A percentile compares a stretch with the other conserved stretches of the same genome.
These are phyloP conservation scores for Epicoccum sorghinum DNA, from an alignment of 2,329 filamentous ascomycete species.

Conservation along the genomic window DNA sequence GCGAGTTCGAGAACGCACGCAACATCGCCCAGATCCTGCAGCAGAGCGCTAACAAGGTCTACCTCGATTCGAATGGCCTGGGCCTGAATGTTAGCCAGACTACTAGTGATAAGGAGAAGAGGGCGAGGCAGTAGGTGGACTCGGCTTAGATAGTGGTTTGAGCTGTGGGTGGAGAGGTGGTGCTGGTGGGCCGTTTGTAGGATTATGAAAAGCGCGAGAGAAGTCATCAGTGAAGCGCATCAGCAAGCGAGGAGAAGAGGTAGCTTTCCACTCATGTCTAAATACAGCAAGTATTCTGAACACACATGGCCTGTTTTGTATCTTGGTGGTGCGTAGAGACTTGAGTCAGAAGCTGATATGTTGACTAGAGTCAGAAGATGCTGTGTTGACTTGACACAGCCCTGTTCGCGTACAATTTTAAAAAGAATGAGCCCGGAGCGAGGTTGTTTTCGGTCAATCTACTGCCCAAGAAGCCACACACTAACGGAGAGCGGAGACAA, in stretches of 20 bases:
- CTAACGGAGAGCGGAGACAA: too few species aligned
- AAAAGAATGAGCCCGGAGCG: too few species aligned
- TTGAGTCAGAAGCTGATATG: too few species aligned
- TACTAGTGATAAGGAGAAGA: conserved; percentile 47
- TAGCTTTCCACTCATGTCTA: conserved; percentile 45
- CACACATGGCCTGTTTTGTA: neutral
- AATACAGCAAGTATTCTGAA: conserved; percentile 22
- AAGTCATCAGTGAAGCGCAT: conserved; percentile 12
- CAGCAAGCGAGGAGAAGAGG: conserved; percentile 22
- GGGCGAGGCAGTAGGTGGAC: conserved; percentile 30
- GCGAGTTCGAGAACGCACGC: conserved; percentile 96
- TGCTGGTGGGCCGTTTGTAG: conserved; percentile 12
- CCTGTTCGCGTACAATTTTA: too few species aligned
- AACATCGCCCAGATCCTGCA: conserved; percentile 87
- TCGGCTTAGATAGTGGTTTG: too few species aligned
- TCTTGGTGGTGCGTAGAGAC: too few species aligned
- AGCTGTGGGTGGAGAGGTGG: neutral
- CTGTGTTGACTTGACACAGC: too few species aligned
- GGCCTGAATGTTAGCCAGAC: conserved; percentile 78
- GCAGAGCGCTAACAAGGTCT: conserved; percentile 90
- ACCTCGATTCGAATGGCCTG: conserved; percentile 88
- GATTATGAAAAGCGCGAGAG: conserved; percentile 10
- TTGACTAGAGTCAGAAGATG: too few species aligned
- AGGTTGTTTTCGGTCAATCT: too few species aligned
- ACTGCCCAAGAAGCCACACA: too few species aligned